Base-by-base conservation (phyloP, 106 monocot genomes). In the Platanthera zijinensis region DNA sequence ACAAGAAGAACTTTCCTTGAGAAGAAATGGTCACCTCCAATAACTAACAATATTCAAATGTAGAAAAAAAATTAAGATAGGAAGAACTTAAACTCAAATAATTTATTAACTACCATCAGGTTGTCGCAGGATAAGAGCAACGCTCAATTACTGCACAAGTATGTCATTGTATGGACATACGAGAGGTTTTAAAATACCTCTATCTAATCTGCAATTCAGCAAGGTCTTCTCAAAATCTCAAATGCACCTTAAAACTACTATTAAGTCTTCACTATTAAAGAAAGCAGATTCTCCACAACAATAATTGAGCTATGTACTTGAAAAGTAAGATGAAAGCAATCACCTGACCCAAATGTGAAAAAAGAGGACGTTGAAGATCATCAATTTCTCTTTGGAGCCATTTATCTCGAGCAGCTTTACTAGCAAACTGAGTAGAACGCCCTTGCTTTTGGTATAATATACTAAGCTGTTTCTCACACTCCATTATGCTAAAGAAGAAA, bases 351-450 rank as follows among this genome's bases (percentile, higher is more conserved):
- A 80, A 45, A 74, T 94, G 91, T 64, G 94, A 85, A 75, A 87
- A 89, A 39, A 91, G 83, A 83, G 94, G 83, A 59, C 91, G 87
- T 48, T 88, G 84, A 52, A 94, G 97, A 83, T 94, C 94, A 77
- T 91, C 91, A 83, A 94, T 88, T 89, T 97, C 97, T 57, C 83
- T 93, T 83, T 94, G 97, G 45, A 97, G 91, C 97, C 97, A 97
- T 79, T 86, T 88, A 83, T 97, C 94, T 19, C 97, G 79, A 76
- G 87, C 89, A 80, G 89, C 91, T 88, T 97, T 97, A 81, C 75
- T 91, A 5, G 87, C 82, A 85, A 97, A 97, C 61, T 97, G 97
- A 71, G 94, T 91, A 50, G 97, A 94, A 69, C 97, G 86, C 0
- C 94, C 97, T 85, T 94, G 97, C 75, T 97, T 97, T 77, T 97